Conservation (phyloP, 176 grass and related monocot species). For the Saccharum officinarum region DNA sequence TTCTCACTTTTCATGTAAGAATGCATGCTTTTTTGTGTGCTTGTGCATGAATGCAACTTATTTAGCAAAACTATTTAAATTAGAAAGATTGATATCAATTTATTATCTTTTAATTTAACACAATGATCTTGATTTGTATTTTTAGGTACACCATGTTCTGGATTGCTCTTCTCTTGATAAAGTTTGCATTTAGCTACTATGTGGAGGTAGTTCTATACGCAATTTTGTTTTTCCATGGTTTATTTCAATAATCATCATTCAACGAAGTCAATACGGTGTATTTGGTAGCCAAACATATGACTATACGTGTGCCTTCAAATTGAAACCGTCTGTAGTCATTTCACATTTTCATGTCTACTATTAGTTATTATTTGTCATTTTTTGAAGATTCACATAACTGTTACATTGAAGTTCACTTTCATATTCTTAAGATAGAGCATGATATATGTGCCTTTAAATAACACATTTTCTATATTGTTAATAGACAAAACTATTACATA, state of each 20-base stretch:
- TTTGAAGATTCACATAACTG: slow-evolving; percentile 6
- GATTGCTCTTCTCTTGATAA: slow-evolving; percentile 75
- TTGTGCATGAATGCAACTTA: neutral
- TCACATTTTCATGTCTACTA: neutral
- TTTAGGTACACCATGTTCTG: slow-evolving; percentile 95
- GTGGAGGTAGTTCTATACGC: slow-evolving; percentile 59
- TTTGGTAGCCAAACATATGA: slow-evolving; percentile 15
- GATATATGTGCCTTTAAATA: neutral
- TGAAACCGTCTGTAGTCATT: neutral
- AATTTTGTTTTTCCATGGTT: neutral
- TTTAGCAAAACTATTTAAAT: neutral
- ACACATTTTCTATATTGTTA: neutral
- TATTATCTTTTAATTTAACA: slow-evolving; percentile 10
- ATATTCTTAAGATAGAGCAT: neutral
- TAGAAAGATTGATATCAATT: slow-evolving; percentile 2
- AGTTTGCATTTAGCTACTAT: slow-evolving; percentile 94
- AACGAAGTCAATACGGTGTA: neutral
- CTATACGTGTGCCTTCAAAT: neutral
- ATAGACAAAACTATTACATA: neutral
- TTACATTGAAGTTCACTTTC: neutral
- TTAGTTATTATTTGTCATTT: neutral
- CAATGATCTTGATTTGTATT: slow-evolving; percentile 19
- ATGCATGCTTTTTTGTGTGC: neutral
- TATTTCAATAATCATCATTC: slow-evolving; percentile 15
- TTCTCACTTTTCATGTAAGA: slow-evolving; percentile 97